Conservation (phyloP, 2,329 filamentous ascomycete genomes). For the Chaetomium strumarium region DNA sequence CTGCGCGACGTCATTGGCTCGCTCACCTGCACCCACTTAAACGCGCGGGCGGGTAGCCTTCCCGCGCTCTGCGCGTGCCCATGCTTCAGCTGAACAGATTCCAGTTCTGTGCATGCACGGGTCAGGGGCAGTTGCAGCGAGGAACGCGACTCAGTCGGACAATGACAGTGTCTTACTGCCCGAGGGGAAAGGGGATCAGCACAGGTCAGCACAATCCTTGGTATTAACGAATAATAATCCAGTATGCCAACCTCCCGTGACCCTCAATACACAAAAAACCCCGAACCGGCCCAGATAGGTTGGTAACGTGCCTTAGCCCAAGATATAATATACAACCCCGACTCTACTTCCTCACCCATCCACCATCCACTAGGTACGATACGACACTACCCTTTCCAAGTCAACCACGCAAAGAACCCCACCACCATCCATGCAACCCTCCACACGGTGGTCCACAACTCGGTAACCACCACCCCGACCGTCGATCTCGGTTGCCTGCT, state of each 20-base stretch:
- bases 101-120: too few relatives aligned
- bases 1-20: slow-evolving; percentile 22
- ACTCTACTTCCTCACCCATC: not conserved
- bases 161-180: too few relatives aligned
- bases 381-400: slow-evolving; percentile 56
- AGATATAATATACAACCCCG: not conserved
- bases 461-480: slow-evolving; percentile 46
- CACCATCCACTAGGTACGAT: too few relatives aligned
- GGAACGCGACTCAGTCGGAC: too few relatives aligned
- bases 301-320: too few relatives aligned
- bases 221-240: too few relatives aligned
- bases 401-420: slow-evolving; percentile 60
- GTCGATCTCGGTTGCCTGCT: slow-evolving; percentile 28
- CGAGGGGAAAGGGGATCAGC: too few relatives aligned
- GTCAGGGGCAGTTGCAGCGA: too few relatives aligned
- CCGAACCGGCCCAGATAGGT: not conserved
- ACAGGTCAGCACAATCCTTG: too few relatives aligned
- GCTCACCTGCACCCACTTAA: slow-evolving; percentile 19
- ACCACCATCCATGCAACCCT: slow-evolving; percentile 59
- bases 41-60: not conserved
- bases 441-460: slow-evolving; percentile 57
- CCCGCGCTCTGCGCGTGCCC: too few relatives aligned
- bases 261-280: not conserved
- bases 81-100: too few relatives aligned
- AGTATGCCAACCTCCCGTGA: too few relatives aligned